Base-by-base conservation (phyloP, 2,329 filamentous ascomycete genomes). In the Trichophyton rubrum region DNA sequence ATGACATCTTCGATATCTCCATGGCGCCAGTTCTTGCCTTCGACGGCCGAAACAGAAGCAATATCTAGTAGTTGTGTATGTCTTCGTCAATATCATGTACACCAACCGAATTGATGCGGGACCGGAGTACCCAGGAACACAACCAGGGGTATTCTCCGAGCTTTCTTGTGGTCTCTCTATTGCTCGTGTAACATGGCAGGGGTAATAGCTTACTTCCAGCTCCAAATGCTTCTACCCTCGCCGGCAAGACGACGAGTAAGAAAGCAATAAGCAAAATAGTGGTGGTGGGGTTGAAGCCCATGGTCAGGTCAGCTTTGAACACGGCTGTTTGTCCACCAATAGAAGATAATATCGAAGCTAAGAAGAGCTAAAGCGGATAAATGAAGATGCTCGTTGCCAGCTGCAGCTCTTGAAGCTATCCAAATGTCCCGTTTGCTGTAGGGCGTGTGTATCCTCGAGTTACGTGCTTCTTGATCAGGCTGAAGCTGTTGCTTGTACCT, bases 1-100 rank as follows among this genome's bases (percentile, higher is more conserved):
- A 93, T 83, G 75, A 89, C 85, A 72, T 92, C 89, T 76, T 90
- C 87, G 64, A 90, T 90, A 70, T 90, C 87, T 45, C 78, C 78
- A 78, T 79, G 78, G 61, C 77, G 77, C 77, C 77, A 80, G 63
- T 79, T 79, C 60, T 77, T 76, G 61, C 78, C 78, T 67, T 80
- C 78, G 47, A 80, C 68, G 20, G 74, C 72, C 1, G 78, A 79
- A 59, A 80, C 78, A 1, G 77, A 79, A 55, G 76, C 75, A 62
- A 78, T 78, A 62, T 78, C 75, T 77, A 57, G 38, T 24, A 8
- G 22, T 22, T 11, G 9, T 20, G n/a, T 3, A 47, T 43, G 11
- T 47, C 6, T 45, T 13, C 9, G 49, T 43, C 22, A 53, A 53
- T 53, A 53, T 53, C 33, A 53, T n/a, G 49, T 24, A 17, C 20